These are phyloP conservation scores for Pleurotus platypus DNA, from an alignment of 768 basidiomycete species.

Conservation along the genomic window DNA sequence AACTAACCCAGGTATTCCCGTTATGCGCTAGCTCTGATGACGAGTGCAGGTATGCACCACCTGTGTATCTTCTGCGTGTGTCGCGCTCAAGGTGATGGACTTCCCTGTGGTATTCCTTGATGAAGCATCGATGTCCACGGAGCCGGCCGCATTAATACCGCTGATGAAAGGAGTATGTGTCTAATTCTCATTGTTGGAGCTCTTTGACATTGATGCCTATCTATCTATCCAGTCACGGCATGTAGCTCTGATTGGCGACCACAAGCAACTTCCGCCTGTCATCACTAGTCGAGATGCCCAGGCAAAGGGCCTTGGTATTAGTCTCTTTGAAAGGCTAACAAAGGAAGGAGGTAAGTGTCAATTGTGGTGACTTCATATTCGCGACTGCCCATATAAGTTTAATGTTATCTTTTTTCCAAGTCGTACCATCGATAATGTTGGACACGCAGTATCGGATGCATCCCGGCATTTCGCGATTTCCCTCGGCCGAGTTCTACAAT, in stretches of 20 bases:
- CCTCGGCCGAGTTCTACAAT: constrained; percentile 80
- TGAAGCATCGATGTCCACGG: constrained; percentile 95
- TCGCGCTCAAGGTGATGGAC: constrained; percentile 66
- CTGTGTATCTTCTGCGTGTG: constrained; percentile 73
- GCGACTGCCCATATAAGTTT: background rate
- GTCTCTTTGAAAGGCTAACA: constrained; percentile 88
- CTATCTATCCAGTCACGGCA: constrained; percentile 58
- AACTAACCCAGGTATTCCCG: no score
- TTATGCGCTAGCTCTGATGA: background rate
- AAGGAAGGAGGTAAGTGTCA: constrained; percentile 68
- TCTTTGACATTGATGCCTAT: no score
- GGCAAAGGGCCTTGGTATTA: constrained; percentile 67
- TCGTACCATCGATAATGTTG: constrained; percentile 87
- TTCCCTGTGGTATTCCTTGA: constrained; percentile 94
- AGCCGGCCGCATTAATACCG: constrained; percentile 87
- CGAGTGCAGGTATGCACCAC: constrained; percentile 77
- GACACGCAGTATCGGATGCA: constrained; percentile 98
- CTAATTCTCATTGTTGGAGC: background rate
- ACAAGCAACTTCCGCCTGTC: constrained; percentile 91
- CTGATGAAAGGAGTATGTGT: constrained; percentile 88
- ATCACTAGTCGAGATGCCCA: constrained; percentile 77
- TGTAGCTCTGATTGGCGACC: constrained; percentile 91
- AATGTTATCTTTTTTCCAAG: constrained; percentile 36
- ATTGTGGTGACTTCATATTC: no score
- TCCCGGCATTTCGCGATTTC: constrained; percentile 84